Conservation (phyloP, 163 green algal genomes). For the Volvox carteri region DNA sequence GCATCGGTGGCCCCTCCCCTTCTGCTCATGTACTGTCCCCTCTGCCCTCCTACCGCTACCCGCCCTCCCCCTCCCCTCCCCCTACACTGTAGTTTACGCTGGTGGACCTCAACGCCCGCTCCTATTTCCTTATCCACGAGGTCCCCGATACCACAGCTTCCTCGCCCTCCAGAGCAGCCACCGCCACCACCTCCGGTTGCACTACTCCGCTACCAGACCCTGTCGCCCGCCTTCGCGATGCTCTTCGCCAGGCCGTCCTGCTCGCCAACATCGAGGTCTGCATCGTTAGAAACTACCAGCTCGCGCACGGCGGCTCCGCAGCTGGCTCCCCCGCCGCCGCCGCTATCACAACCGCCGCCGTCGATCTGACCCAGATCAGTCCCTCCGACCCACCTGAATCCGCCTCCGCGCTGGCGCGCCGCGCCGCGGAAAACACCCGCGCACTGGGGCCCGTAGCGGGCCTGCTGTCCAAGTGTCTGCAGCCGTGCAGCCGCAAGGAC, state of each 20-base stretch:
- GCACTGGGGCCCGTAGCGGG: not conserved
- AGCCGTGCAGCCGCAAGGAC: not conserved
- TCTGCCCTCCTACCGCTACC: not conserved
- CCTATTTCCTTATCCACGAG: constrained; percentile 34
- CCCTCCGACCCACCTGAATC: not conserved
- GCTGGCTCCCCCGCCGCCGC: not conserved
- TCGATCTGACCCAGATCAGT: not conserved
- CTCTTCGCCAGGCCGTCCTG: not conserved
- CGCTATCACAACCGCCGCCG: not conserved
- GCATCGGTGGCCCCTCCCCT: too few species aligned
- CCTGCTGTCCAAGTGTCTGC: not conserved
- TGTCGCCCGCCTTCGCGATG: not conserved
- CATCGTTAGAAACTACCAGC: not conserved
- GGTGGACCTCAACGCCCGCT: constrained; percentile 33
- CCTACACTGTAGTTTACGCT: constrained; percentile 26
- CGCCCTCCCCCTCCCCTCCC: not conserved
- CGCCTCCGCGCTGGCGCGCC: not conserved
- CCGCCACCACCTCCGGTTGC: too few species aligned
- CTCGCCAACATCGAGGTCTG: constrained; percentile 37
- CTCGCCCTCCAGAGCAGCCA: too few species aligned
- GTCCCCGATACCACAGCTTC: not conserved
- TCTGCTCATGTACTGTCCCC: too few species aligned
- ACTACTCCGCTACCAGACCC: not conserved
- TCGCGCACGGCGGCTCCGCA: too few species aligned
- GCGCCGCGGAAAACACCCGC: not conserved